phyloP scores from a whole-genome alignment of 164 flowering plant species.

The Protea cynaroides region DNA sequence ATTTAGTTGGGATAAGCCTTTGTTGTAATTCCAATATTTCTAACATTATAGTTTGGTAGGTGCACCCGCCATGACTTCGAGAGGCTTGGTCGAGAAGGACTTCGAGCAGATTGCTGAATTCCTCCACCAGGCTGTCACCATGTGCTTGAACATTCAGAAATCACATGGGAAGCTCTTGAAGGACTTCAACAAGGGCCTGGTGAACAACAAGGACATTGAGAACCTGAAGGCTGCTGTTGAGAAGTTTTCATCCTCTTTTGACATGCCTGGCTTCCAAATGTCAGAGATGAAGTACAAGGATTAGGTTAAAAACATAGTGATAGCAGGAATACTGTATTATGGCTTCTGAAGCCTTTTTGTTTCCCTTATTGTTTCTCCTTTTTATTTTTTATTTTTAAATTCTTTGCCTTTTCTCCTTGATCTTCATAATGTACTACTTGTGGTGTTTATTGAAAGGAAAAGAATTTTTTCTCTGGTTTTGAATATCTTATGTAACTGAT shows the following conservation, averaged over 20 bases:
- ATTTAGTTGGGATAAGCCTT: too few relatives aligned
- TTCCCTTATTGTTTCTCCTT: background rate
- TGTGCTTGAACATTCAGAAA: conserved; percentile 79
- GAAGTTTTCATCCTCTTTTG: conserved; percentile 79
- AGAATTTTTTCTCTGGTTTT: background rate
- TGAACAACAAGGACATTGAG: conserved; percentile 88
- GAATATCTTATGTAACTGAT: background rate
- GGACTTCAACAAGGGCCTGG: conserved; percentile 99
- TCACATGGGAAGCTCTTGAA: conserved; percentile 89
- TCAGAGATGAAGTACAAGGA: conserved; percentile 94
- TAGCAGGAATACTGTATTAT: background rate
- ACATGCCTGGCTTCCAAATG: conserved; percentile 92
- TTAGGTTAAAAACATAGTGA: conserved; percentile 15
- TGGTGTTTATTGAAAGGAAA: background rate
- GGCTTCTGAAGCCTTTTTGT: background rate
- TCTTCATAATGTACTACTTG: too few relatives aligned
- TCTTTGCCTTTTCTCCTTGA: too few relatives aligned
- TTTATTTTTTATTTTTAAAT: too few relatives aligned
- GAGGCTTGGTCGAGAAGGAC: conserved; percentile 97
- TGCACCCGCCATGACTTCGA: conserved; percentile 98
- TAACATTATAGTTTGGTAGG: conserved; percentile 60
- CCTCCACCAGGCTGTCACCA: conserved; percentile 81
- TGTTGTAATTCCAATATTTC: too few relatives aligned
- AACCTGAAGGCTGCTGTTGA: conserved; percentile 86
- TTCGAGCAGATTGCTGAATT: conserved; percentile 96